Evolutionary conservation across 1,139 yeast genomes (phyloP), one percentile per base, ranked within the genome.

Genomic region (Blastobotrys buckinghamii): DNA sequence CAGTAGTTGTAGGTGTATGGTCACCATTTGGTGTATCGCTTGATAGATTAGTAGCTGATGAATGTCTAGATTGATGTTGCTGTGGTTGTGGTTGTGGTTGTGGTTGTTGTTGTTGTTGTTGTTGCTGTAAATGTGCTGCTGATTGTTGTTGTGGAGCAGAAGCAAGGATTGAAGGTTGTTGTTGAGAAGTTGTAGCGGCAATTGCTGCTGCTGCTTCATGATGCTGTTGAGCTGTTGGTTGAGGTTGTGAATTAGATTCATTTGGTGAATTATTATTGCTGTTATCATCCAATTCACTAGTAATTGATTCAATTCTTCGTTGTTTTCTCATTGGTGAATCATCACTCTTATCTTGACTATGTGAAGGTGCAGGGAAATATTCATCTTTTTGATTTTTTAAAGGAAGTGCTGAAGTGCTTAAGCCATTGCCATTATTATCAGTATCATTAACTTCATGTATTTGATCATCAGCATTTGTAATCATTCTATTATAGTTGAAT

Each of bases 261-360:
- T n/a, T n/a, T 16, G 38, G 32, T 13, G 32, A 29, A 13, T 13
- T 29, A 29, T 29, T 29, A 29, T 10, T 29, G 9, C 32, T 29
- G 17, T 33, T 36, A 36, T 36, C 39, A 6, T 36, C 39, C 4
- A 29, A 6, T 26, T 17, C 34, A 20, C 39, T 22, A 17, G 42
- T 27, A 12, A 44, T 30, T 1, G 38, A 38, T 27, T 44, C 39
- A 13, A 44, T 44, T 24, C 42, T 37, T 1, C 42, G 38, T 17
- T 44, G 47, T 22, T 44, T 44, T 12, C 42, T 17, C 1, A 13
- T 19, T 26, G 46, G 46, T 16, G 46, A 43, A 16, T 30, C 5
- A 9, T 19, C 42, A 2, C 16, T 39, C 6, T 13, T 26, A 19
- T 24, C 4, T 6, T 29, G 3, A 9, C 5, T 12, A 36, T 13